Percentiles rank a stretch among this genome's conserved stretches.
These are phyloP conservation scores for Cercospora zeina DNA, from an alignment of 2,329 filamentous ascomycete species.

Conservation along the genomic window DNA sequence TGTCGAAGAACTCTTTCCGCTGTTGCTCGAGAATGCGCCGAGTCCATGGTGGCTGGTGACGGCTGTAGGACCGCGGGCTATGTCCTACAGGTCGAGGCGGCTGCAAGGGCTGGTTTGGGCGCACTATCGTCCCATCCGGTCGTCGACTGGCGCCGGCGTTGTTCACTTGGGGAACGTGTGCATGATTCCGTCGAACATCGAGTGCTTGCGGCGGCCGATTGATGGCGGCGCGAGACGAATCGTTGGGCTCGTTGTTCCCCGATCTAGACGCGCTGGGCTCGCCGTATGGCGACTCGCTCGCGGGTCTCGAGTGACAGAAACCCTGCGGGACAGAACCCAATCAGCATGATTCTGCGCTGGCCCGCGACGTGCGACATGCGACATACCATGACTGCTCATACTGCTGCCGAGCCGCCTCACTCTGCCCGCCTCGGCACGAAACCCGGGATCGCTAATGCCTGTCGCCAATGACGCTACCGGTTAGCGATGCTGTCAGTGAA, in stretches of 20 bases:
- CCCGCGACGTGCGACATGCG: background rate
- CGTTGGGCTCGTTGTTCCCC: slow-evolving; percentile 11
- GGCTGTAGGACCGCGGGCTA: slow-evolving; percentile 27
- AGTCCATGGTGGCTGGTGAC: slow-evolving; percentile 60
- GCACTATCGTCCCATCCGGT: slow-evolving; percentile 16
- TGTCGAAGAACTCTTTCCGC: slow-evolving; percentile 85
- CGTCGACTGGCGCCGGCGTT: slow-evolving; percentile 12
- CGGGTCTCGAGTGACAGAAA: slow-evolving; percentile 23
- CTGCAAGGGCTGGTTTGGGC: slow-evolving; percentile 36
- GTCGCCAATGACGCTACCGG: background rate
- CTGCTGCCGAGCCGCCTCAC: slow-evolving; percentile 4
- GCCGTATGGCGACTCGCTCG: slow-evolving; percentile 13
- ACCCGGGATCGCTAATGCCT: background rate
- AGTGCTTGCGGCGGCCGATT: slow-evolving; percentile 5
- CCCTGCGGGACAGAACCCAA: slow-evolving; percentile 16
- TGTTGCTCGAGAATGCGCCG: slow-evolving; percentile 67
- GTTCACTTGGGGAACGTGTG: background rate
- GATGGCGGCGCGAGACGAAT: slow-evolving; percentile 17
- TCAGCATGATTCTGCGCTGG: slow-evolving; percentile 8
- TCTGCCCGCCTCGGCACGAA: background rate
- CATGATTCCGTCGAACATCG: slow-evolving; percentile 1
- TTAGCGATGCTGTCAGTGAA: slow-evolving; percentile 7
- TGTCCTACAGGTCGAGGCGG: slow-evolving; percentile 29
- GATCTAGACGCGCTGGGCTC: background rate
- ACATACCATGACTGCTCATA: slow-evolving; percentile 8